These are phyloP conservation scores for Torulaspora indica DNA, from an alignment of 805 yeast genomes.

Conservation along the genomic window DNA sequence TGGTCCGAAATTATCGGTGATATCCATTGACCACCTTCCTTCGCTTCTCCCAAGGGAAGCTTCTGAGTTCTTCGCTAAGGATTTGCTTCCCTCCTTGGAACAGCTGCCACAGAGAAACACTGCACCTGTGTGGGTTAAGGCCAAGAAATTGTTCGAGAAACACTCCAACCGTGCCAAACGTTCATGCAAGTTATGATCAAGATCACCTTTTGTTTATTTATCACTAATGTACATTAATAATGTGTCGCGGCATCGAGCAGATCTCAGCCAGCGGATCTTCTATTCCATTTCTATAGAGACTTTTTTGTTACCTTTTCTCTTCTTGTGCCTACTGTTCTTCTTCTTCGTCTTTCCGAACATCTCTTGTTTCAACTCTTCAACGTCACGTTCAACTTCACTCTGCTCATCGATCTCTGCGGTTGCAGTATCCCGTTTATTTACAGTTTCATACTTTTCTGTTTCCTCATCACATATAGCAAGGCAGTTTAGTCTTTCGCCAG, in stretches of 20 bases:
- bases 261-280: neutral
- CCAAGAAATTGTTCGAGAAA: constrained; percentile 74
- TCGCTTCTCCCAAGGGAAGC: constrained; percentile 95
- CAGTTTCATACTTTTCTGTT: constrained; percentile 65
- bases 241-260: neutral
- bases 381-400: constrained; percentile 73
- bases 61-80: constrained; percentile 83
- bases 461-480: constrained; percentile 69
- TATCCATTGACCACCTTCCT: constrained; percentile 95
- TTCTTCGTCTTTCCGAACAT: constrained; percentile 47
- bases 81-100: constrained; percentile 83
- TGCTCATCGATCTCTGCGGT: constrained; percentile 55
- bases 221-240: constrained; percentile 13
- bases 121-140: constrained; percentile 89
- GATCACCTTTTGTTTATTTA: neutral
- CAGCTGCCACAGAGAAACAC: constrained; percentile 75
- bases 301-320: constrained; percentile 40
- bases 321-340: constrained; percentile 41
- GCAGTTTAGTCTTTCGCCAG: constrained; percentile 90
- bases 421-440: constrained; percentile 56
- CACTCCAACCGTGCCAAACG: constrained; percentile 71
- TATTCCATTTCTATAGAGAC: constrained; percentile 56
- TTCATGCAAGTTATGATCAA: constrained; percentile 39
- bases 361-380: constrained; percentile 56
- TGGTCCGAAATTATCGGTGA: constrained; percentile 86